Base-by-base conservation (phyloP, 2,329 filamentous ascomycete genomes). In the Arthrinium puccinioides region DNA sequence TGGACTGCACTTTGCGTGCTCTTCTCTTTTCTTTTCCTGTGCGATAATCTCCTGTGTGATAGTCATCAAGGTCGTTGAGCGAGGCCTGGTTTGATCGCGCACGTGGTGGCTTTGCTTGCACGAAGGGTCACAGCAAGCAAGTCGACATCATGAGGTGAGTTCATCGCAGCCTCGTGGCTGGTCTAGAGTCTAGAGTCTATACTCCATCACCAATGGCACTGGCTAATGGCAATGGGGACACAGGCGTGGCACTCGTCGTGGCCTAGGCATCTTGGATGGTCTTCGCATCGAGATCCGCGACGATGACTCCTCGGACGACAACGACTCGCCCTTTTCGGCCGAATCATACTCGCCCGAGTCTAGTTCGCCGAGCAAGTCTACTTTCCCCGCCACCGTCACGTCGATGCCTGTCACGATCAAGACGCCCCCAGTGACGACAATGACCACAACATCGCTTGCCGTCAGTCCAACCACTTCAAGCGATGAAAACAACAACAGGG, bases 161-260 rank as follows among this genome's bases (percentile, higher is more conserved):
- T 3, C 5, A 11, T n/a, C n/a, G 11, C n/a, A 23, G 21, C 9
- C 3, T 15, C 21, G 5, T 15, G 2, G 14, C 18, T 15, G 15
- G 18, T 16, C 20, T n/a, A 24, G n/a, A 16, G 20, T 13, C 20
- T 1, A 23, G 13, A 16, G n/a, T 9, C 24, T 6, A 33, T 15
- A n/a, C n/a, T n/a, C n/a, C n/a, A n/a, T n/a, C n/a, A n/a, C n/a
- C n/a, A n/a, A n/a, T n/a, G n/a, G n/a, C n/a, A n/a, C n/a, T n/a
- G n/a, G n/a, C n/a, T n/a, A n/a, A n/a, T n/a, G n/a, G n/a, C n/a
- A 24, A 32, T 19, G 27, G 14, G 21, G 24, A 26, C 26, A 11
- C n/a, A 42, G 40, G 16, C 40, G 40, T 14, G 40, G 40, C 18
- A 38, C 15, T 20, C 40, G 40, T 36, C 40, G 36, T 20, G 40